Evolutionary conservation across 495 filamentous ascomycete species (phyloP), one percentile per base, ranked within the genome.

Genomic region (Neurospora sp.): DNA sequence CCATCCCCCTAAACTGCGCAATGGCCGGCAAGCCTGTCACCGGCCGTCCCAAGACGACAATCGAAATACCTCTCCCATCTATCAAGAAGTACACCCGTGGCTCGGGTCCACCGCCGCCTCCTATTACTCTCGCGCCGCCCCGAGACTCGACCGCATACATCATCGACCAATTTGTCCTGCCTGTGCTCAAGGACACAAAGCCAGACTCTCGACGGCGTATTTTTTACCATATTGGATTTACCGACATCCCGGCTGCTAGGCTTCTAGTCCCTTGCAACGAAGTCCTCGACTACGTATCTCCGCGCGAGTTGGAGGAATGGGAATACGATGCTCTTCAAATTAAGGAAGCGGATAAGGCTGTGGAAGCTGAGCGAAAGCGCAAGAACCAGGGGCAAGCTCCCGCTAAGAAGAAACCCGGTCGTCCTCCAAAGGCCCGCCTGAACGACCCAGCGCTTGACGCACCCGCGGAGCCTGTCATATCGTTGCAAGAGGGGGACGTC

Each of bases 121-220:
- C 78, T 9, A 76, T 86, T 37, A 72, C 77, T 31, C 73, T 87
- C 20, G 37, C 72, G 0, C 84, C 80, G 14, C 78, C 79, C 7
- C 71, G 77, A 71, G 85, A 86, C 70, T 82, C 84, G 18, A 81
- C 81, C 41, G 85, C 83, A 20, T 86, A 83, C 74, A 86, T 87
- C 71, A 76, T 85, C 77, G 81, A 85, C 76, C 82, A 85, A 62
- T 77, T 80, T 72, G 76, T 85, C 31, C 72, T 82, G n/a, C 84
- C 83, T 12, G 71, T 75, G 18, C 71, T 72, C 10, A 66, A 78
- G 18, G 72, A 78, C 23, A 76, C 73, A 5, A 80, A 70, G 14
- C 4, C 39, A 4, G 72, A 44, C 10, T 77, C 79, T 16, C 80
- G 80, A 23, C 81, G 82, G 5, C 75, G 82, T 4, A 76, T 83